phyloP scores from a whole-genome alignment of 805 yeast species.

The Kodamaea hsintzibuensis region DNA sequence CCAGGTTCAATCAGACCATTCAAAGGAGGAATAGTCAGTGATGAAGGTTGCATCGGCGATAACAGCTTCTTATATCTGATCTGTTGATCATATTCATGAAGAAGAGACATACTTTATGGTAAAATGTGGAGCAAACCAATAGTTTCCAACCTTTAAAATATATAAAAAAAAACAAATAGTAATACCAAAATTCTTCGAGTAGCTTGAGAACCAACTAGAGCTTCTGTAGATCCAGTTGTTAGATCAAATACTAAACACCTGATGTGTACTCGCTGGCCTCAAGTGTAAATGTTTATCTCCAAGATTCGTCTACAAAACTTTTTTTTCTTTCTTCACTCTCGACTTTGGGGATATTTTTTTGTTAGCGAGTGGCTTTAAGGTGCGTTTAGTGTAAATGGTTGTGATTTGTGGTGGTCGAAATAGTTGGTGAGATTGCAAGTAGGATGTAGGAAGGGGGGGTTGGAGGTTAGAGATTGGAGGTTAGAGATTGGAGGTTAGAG shows the following conservation, averaged over 20 bases:
- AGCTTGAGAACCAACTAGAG: neutral
- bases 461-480: neutral
- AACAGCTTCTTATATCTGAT: conserved; percentile 5
- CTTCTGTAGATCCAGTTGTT: neutral
- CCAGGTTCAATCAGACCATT: neutral
- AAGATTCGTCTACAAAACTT: conserved; percentile 2
- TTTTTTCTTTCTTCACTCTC: neutral
- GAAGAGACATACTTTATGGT: conserved; percentile 5
- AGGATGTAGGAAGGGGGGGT: neutral
- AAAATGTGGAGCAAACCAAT: neutral
- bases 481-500: neutral
- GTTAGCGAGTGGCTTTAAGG: conserved; percentile 1
- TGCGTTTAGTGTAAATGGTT: neutral
- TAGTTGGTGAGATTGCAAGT: too few species aligned
- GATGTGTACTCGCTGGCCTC: conserved; percentile 1
- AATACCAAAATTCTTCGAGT: neutral
- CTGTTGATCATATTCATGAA: conserved; percentile 11
- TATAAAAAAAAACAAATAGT: too few species aligned
- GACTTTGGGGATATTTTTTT: neutral
- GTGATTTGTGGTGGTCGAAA: neutral
- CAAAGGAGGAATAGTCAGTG: neutral
- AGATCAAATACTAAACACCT: neutral
- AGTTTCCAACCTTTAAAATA: neutral
- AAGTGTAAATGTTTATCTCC: conserved; percentile 1
- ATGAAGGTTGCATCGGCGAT: conserved; percentile 6